Percentiles rank a stretch among this genome's conserved stretches.
These are phyloP conservation scores for Apiospora arundinis DNA, from an alignment of 2,329 filamentous ascomycete genomes.

Conservation along the genomic window DNA sequence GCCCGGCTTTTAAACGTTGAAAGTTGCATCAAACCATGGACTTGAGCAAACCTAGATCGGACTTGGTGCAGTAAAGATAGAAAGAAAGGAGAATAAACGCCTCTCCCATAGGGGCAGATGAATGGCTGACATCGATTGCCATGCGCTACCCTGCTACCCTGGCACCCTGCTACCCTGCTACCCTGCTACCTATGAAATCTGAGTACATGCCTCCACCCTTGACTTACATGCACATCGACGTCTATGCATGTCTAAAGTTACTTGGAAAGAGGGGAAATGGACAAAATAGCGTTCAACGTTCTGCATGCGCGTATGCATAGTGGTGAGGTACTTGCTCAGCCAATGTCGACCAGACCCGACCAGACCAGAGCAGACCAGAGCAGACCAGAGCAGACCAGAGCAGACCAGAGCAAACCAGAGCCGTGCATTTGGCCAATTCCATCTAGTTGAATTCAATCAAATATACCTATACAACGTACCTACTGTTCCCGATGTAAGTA, in stretches of 20 bases:
- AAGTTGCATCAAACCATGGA: constrained; percentile 10
- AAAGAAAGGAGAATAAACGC: neutral
- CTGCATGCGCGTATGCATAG: neutral
- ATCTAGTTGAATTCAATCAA: no score
- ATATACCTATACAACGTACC: no score
- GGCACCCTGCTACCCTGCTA: no score
- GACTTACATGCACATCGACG: constrained; percentile 4
- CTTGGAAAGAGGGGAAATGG: constrained; percentile 15
- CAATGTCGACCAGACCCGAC: no score
- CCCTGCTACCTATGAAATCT: neutral
- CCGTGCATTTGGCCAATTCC: no score
- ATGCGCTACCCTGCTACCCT: no score
- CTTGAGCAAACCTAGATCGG: neutral
- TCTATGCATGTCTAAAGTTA: constrained; percentile 7
- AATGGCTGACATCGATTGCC: constrained; percentile 1
- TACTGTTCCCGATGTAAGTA: no score
- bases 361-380: no score
- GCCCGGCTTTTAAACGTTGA: neutral
- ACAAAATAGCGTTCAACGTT: neutral
- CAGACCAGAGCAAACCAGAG: no score
- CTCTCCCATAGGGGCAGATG: constrained; percentile 5
- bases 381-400: no score
- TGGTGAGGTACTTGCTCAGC: neutral
- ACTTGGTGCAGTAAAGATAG: neutral
- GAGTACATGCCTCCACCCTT: neutral